These are phyloP conservation scores for Mycena albidolilacea DNA, from an alignment of 768 basidiomycete species.

Conservation along the genomic window DNA sequence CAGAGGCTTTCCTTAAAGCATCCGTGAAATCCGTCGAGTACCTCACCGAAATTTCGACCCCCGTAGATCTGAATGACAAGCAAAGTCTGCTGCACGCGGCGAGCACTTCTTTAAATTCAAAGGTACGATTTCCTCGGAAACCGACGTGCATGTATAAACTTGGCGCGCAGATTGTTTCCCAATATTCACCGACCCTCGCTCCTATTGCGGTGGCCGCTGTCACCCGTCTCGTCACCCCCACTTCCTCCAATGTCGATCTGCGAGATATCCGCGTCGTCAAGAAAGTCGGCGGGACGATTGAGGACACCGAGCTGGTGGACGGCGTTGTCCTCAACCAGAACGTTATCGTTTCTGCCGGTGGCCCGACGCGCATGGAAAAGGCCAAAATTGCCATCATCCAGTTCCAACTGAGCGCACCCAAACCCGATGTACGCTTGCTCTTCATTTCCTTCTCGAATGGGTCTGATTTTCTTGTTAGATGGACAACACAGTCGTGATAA, in stretches of 20 bases:
- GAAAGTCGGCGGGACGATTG: constrained; percentile 99
- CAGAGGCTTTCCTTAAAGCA: constrained; percentile 95
- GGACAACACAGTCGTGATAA: constrained; percentile 99
- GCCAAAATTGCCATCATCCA: constrained; percentile 99
- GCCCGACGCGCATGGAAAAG: constrained; percentile 96
- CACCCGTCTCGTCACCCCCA: constrained; percentile 88
- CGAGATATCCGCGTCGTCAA: constrained; percentile 97
- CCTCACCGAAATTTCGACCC: constrained; percentile 91
- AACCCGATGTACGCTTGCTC: constrained; percentile 85
- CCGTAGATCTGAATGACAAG: constrained; percentile 92
- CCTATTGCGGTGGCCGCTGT: constrained; percentile 99
- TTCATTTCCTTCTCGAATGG: constrained; percentile 7
- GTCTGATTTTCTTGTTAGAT: constrained; percentile 70
- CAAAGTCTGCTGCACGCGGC: constrained; percentile 91
- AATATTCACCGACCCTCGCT: constrained; percentile 98
- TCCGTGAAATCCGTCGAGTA: constrained; percentile 95
- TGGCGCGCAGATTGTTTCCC: constrained; percentile 89
- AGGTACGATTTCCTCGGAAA: constrained; percentile 63
- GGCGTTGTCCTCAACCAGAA: constrained; percentile 98
- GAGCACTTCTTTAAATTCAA: constrained; percentile 96
- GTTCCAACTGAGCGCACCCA: constrained; percentile 97
- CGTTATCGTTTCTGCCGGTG: constrained; percentile 90
- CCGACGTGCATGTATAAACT: constrained; percentile 12
- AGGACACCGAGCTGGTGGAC: constrained; percentile 97
- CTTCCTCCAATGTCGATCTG: constrained; percentile 96